Conservation (phyloP, 768 basidiomycete species). For the Hypholoma sublateritium region DNA sequence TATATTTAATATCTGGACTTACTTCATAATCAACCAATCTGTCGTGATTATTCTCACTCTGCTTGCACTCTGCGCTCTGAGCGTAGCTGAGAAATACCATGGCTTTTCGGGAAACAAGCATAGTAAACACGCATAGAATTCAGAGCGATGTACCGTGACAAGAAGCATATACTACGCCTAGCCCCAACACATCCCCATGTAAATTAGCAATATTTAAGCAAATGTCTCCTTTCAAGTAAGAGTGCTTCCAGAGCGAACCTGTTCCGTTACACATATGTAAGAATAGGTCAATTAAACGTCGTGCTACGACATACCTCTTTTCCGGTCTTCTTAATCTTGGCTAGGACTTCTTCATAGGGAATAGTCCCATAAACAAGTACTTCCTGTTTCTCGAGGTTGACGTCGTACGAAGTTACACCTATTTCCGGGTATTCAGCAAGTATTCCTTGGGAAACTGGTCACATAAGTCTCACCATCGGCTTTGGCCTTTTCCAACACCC, state of each 20-base stretch:
- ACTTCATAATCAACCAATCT: no score
- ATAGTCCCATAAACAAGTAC: constrained; percentile 66
- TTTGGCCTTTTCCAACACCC: constrained; percentile 72
- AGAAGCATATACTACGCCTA: no score
- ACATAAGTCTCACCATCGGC: constrained; percentile 30
- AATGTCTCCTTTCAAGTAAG: constrained; percentile 28
- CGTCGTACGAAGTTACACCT: constrained; percentile 60
- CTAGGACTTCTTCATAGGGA: constrained; percentile 63
- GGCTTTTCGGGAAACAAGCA: no score
- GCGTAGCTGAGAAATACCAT: no score
- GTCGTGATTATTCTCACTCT: no score
- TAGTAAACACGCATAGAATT: no score
- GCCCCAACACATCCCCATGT: no score
- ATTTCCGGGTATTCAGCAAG: constrained; percentile 4
- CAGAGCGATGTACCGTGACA: no score
- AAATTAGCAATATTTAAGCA: no score
- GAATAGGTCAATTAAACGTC: not conserved
- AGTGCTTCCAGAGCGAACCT: constrained; percentile 46
- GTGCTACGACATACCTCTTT: constrained; percentile 61
- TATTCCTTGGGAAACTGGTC: not conserved
- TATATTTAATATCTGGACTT: no score
- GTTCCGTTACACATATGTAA: not conserved
- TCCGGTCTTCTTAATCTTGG: constrained; percentile 87
- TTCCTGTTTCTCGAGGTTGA: constrained; percentile 68
- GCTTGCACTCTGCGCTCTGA: no score